Percentiles rank a stretch among this genome's conserved stretches.
These are phyloP conservation scores for Stephania yunnanensis DNA, from an alignment of 164 flowering plant genomes.

Conservation along the genomic window DNA sequence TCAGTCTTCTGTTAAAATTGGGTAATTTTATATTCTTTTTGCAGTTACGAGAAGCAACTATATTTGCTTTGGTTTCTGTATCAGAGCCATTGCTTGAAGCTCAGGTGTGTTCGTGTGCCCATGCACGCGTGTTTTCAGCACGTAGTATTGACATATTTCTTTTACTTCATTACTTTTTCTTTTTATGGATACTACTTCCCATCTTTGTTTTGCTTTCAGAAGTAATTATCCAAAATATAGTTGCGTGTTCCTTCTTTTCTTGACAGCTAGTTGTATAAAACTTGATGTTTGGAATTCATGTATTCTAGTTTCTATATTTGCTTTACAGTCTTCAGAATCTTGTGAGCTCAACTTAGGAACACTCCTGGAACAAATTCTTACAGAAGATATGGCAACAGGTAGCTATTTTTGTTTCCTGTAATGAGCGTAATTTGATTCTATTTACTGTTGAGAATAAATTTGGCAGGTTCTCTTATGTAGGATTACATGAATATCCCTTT, in stretches of 20 bases:
- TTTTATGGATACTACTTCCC: not conserved
- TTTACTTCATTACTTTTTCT: not conserved
- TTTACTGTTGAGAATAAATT: not conserved
- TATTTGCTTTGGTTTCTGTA: conserved; percentile 68
- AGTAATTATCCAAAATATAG: too few species aligned
- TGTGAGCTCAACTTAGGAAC: conserved; percentile 25
- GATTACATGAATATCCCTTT: conserved; percentile 71
- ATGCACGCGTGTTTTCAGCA: not conserved
- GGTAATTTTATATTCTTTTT: conserved; percentile 9
- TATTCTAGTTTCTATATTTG: not conserved
- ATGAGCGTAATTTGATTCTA: not conserved
- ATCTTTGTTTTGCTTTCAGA: not conserved
- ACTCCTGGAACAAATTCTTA: conserved; percentile 50
- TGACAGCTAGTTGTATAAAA: not conserved
- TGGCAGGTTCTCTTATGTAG: conserved; percentile 33
- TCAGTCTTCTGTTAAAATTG: too few species aligned
- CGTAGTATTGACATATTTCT: not conserved
- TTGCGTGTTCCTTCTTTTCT: too few species aligned
- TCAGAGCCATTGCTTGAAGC: conserved; percentile 72
- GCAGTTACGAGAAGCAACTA: conserved; percentile 83
- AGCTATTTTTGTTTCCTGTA: conserved; percentile 1
- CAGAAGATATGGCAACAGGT: conserved; percentile 65
- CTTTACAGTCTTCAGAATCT: conserved; percentile 47
- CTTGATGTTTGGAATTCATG: not conserved
- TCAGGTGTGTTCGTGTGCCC: conserved; percentile 39